Conservation (phyloP, 2,329 filamentous ascomycete species). For the Periconia digitata region DNA sequence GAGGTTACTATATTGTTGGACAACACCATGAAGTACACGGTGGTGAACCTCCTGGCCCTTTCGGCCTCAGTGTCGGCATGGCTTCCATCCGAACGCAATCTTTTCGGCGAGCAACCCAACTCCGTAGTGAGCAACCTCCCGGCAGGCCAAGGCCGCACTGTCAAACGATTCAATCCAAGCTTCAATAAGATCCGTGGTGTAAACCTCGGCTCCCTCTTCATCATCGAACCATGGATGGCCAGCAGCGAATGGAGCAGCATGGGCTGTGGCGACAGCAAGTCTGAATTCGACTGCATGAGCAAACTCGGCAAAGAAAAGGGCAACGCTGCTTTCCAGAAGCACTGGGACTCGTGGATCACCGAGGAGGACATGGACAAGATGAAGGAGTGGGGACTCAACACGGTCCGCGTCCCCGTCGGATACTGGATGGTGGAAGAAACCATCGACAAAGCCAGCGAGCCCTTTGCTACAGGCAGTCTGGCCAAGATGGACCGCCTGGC, state of each 20-base stretch:
- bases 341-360: constrained; percentile 57
- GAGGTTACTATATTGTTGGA: neutral
- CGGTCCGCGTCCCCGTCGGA: constrained; percentile 57
- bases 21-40: constrained; percentile 9
- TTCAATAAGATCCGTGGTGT: constrained; percentile 53
- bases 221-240: constrained; percentile 59
- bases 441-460: constrained; percentile 51
- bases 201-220: constrained; percentile 56
- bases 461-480: constrained; percentile 54
- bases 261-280: constrained; percentile 50
- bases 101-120: constrained; percentile 15
- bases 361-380: constrained; percentile 54
- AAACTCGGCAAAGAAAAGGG: constrained; percentile 51
- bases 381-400: constrained; percentile 54
- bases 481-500: constrained; percentile 52
- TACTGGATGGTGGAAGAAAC: constrained; percentile 58
- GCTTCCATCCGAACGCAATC: constrained; percentile 17
- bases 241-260: constrained; percentile 50
- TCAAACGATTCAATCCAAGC: constrained; percentile 10
- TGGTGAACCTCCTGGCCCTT: constrained; percentile 14
- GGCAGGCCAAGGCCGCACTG: constrained; percentile 15
- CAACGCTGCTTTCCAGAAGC: constrained; percentile 51
- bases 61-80: constrained; percentile 16
- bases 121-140: constrained; percentile 7
- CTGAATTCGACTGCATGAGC: constrained; percentile 59